phyloP scores from a whole-genome alignment of 75 land plant species.

The Sequoiadendron giganteum region DNA sequence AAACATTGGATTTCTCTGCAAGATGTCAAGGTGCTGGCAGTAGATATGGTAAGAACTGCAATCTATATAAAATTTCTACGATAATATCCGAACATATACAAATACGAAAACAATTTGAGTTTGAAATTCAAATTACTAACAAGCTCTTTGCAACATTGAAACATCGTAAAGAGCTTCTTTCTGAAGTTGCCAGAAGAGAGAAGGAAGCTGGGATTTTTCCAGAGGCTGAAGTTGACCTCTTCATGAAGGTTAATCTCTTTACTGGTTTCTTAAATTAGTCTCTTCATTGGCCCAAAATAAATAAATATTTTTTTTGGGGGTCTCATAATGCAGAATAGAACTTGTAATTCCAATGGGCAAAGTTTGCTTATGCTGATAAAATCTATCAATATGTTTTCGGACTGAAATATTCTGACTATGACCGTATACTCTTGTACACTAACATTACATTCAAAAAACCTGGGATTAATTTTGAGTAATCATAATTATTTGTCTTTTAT shows the following conservation, averaged over 20 bases:
- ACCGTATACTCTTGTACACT: too few relatives aligned
- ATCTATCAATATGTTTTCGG: too few relatives aligned
- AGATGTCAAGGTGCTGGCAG: slow-evolving; percentile 91
- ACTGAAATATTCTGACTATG: too few relatives aligned
- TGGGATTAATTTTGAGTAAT: too few relatives aligned
- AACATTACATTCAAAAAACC: too few relatives aligned
- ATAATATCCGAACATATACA: neutral
- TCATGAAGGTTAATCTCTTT: slow-evolving; percentile 51
- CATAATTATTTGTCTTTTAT: too few relatives aligned
- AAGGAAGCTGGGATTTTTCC: slow-evolving; percentile 64
- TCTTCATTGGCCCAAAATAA: too few relatives aligned
- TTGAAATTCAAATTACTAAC: neutral
- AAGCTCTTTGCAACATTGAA: neutral
- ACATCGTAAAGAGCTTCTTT: slow-evolving; percentile 35
- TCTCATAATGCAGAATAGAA: too few relatives aligned
- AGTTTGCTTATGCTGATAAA: too few relatives aligned
- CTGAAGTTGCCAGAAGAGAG: slow-evolving; percentile 64
- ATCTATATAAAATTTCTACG: neutral
- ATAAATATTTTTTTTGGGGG: too few relatives aligned
- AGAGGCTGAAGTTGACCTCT: slow-evolving; percentile 69
- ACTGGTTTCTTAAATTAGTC: neutral
- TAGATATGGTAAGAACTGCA: slow-evolving; percentile 48
- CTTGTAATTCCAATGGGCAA: too few relatives aligned
- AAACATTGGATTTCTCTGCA: slow-evolving; percentile 84
- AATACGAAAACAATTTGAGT: neutral